These are phyloP conservation scores for Solanum hybrid DNA, from an alignment of 305 asterid genomes.

Conservation along the genomic window DNA sequence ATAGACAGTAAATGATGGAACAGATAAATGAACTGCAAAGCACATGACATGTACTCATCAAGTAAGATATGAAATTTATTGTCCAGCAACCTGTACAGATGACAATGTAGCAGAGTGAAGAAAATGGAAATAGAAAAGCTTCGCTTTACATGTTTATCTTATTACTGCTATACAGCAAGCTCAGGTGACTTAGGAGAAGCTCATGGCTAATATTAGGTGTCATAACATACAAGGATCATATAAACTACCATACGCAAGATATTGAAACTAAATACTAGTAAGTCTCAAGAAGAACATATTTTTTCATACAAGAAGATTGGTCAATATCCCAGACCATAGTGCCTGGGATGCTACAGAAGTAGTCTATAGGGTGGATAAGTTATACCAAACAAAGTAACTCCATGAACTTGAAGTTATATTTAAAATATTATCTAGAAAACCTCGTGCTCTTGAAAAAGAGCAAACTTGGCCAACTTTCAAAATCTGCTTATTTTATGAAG, in stretches of 20 bases:
- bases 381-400: background rate
- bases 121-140: background rate
- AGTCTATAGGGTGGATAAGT: background rate
- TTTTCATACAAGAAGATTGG: background rate
- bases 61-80: background rate
- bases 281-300: background rate
- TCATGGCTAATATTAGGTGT: background rate
- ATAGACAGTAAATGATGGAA: background rate
- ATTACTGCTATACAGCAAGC: background rate
- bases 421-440: background rate
- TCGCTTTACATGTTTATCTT: background rate
- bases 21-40: background rate
- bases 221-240: background rate
- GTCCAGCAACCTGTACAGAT: background rate
- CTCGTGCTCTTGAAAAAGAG: background rate
- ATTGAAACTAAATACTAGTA: background rate
- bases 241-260: background rate
- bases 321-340: background rate
- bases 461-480: background rate
- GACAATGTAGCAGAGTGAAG: background rate
- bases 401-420: background rate
- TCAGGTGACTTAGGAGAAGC: background rate
- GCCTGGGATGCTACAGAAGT: background rate
- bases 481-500: background rate
- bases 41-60: background rate